These are phyloP conservation scores for Aspergillus fumigatiaffinis DNA, from an alignment of 2,329 filamentous ascomycete genomes.

Conservation along the genomic window DNA sequence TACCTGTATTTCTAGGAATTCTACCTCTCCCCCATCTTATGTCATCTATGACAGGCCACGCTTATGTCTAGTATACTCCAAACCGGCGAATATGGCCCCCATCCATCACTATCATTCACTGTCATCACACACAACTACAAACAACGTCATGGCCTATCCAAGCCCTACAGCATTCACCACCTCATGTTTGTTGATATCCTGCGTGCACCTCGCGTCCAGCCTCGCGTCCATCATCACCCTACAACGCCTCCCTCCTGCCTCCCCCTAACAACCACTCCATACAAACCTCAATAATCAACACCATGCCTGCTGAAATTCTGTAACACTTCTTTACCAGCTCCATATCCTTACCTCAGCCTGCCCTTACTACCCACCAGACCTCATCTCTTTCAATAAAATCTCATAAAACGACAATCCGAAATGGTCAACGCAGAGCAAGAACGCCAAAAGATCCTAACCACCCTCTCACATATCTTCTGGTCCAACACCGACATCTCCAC, in stretches of 20 bases:
- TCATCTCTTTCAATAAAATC: not conserved
- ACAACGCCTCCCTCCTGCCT: not conserved
- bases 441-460: not conserved
- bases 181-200: not conserved
- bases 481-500: conserved; percentile 1
- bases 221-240: not conserved
- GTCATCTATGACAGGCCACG: not conserved
- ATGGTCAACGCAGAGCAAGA: conserved; percentile 7
- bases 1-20: not conserved
- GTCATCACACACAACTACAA: not conserved
- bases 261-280: not conserved
- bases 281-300: not conserved
- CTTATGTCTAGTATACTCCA: not conserved
- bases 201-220: not conserved
- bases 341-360: not conserved
- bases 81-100: not conserved
- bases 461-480: not conserved
- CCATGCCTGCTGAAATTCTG: not conserved
- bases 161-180: not conserved
- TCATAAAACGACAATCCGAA: not conserved
- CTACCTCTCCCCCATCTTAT: not conserved
- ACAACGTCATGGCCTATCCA: not conserved
- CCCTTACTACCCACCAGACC: not conserved
- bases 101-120: not conserved
- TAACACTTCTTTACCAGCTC: not conserved